Base-by-base conservation (phyloP, 345 rosid genomes). In the Viola odorata region DNA sequence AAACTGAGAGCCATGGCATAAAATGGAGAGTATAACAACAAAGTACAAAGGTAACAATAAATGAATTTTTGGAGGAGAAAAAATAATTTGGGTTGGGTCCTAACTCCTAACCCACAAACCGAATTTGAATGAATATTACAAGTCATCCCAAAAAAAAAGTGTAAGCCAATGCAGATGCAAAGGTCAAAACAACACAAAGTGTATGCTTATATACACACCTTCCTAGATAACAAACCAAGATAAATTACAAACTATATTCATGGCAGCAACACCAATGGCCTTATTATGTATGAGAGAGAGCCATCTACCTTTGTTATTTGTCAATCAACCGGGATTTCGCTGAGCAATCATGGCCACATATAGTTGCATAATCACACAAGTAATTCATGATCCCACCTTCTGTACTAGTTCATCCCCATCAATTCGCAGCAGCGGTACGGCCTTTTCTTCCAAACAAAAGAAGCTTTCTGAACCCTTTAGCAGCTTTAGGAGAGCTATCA, bases 401-500 rank as follows among this genome's bases (percentile, higher is more conserved):
- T 32, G 55, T 52, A 37, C 55, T 11, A 32, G 32, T 23, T 23
- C 1, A 23, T 23, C 2, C 2, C 57, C 41, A 55, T 70, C 78
- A 75, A 50, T 44, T 45, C 1, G 58, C 64, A 42, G 64, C 11
- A 73, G 68, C 41, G 54, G 45, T 59, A 58, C 63, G 48, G 59
- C 67, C 79, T 77, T 80, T 87, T 77, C 83, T 72, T 58, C 96
- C 96, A 39, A 94, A 88, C 75, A 90, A 64, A 45, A 94, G 95
- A 55, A 94, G 95, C 88, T 84, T 94, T 68, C 95, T 73, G 64
- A 94, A 77, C 50, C 84, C 96, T 84, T 88, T 94, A 39, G 85
- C 82, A 12, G 85, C 85, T 78, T 88, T 94, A 5, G 91, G 86
- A 50, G 90, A 77, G 68, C 60, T 80, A 41, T 78, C 91, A 4